These are phyloP conservation scores for Filobasidium wieringae DNA, from an alignment of 768 basidiomycete species.

Conservation along the genomic window DNA sequence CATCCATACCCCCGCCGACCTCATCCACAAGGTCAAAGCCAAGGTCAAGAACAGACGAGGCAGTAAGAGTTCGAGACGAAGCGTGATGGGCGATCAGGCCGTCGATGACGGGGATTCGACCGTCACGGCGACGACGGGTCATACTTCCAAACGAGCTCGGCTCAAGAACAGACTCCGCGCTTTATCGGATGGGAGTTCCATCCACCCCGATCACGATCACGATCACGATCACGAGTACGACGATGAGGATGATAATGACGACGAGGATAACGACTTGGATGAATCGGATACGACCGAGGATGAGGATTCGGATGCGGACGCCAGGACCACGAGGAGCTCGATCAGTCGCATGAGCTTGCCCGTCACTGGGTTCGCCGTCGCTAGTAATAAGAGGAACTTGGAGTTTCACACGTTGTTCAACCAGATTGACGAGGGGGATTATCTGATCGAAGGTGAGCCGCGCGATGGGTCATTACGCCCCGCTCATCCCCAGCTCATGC, in stretches of 20 bases:
- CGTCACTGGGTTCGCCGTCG: conserved; percentile 93
- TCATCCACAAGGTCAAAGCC: conserved; percentile 14
- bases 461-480: background rate
- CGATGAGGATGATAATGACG: too few species aligned
- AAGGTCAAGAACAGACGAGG: conserved; percentile 5
- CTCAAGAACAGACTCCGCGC: conserved; percentile 8
- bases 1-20: conserved; percentile 15
- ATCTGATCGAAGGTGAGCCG: conserved; percentile 85
- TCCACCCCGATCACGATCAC: background rate
- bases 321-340: conserved; percentile 22
- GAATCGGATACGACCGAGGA: conserved; percentile 10
- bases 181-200: conserved; percentile 3
- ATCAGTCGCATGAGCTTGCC: conserved; percentile 49
- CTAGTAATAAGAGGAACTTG: conserved; percentile 81
- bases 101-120: background rate
- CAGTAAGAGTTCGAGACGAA: background rate
- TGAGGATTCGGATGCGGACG: conserved; percentile 19
- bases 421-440: conserved; percentile 82
- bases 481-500: background rate
- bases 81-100: background rate
- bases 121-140: background rate
- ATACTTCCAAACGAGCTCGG: conserved; percentile 2
- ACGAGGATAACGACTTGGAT: background rate
- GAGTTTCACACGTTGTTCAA: conserved; percentile 94
- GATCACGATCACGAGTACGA: too few species aligned